Conservation (phyloP, 2,329 filamentous ascomycete species). For the Teratosphaeria epicoccoides region DNA sequence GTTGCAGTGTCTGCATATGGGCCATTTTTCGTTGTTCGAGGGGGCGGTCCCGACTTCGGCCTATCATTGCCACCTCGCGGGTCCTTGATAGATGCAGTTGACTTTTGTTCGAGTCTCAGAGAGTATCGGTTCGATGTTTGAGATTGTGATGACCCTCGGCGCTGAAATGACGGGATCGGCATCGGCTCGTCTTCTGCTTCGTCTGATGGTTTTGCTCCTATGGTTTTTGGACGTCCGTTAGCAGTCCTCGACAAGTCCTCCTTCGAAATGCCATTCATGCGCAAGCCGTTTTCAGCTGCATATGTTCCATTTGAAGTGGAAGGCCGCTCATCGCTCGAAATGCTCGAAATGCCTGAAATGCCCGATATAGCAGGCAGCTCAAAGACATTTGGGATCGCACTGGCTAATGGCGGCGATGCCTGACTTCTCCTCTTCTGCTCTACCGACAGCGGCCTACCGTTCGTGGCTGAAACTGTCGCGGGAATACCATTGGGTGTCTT, state of each 20-base stretch:
- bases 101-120: neutral
- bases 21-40: neutral
- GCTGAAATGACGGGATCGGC: neutral
- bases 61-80: neutral
- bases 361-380: constrained; percentile 14
- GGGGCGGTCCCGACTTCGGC: neutral
- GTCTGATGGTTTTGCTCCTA: constrained; percentile 9
- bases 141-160: neutral
- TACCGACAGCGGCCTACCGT: neutral
- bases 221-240: constrained; percentile 18
- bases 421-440: constrained; percentile 3
- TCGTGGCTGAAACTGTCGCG: neutral
- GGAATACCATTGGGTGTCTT: constrained; percentile 6
- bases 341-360: neutral
- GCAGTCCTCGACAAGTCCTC: constrained; percentile 11
- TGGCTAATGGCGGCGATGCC: constrained; percentile 3
- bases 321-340: constrained; percentile 11
- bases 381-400: constrained; percentile 13
- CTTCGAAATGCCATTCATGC: constrained; percentile 23
- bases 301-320: constrained; percentile 16
- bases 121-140: neutral
- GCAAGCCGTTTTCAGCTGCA: constrained; percentile 18
- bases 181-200: constrained; percentile 1
- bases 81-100: neutral
- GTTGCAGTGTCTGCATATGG: constrained; percentile 3